Conservation (phyloP, 2,329 filamentous ascomycete species). For the Aspergillus sergii region DNA sequence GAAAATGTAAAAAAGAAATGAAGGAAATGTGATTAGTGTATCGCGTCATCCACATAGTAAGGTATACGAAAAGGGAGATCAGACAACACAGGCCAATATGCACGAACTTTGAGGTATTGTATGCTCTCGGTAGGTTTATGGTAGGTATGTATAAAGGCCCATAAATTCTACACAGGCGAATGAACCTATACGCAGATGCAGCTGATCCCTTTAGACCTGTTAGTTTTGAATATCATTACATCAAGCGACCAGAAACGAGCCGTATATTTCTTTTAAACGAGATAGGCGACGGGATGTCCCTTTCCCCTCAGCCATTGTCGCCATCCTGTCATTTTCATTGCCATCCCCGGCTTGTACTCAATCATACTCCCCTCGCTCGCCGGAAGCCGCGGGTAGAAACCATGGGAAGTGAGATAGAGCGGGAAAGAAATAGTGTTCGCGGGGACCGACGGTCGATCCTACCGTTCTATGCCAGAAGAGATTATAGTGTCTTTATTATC, state of each 20-base stretch:
- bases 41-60: no score
- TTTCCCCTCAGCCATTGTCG: not conserved
- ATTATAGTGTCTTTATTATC: not conserved
- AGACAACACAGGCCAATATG: no score
- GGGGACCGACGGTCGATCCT: not conserved
- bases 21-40: no score
- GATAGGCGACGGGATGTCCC: not conserved
- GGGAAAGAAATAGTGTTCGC: not conserved
- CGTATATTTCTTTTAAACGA: not conserved
- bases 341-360: not conserved
- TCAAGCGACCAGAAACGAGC: not conserved
- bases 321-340: not conserved
- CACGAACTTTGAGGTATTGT: no score
- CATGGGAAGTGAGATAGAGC: not conserved
- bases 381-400: not conserved
- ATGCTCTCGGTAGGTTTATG: no score
- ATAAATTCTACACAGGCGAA: no score
- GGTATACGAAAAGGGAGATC: no score
- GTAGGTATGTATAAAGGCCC: no score
- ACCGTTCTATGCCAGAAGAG: not conserved
- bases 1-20: no score
- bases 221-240: not conserved
- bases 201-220: no score
- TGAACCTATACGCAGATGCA: not conserved
- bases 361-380: not conserved